A percentile compares a stretch with the other conserved stretches of the same genome.
phyloP scores from a whole-genome alignment of 2,329 filamentous ascomycete species.

The Xylaria polymorpha region DNA sequence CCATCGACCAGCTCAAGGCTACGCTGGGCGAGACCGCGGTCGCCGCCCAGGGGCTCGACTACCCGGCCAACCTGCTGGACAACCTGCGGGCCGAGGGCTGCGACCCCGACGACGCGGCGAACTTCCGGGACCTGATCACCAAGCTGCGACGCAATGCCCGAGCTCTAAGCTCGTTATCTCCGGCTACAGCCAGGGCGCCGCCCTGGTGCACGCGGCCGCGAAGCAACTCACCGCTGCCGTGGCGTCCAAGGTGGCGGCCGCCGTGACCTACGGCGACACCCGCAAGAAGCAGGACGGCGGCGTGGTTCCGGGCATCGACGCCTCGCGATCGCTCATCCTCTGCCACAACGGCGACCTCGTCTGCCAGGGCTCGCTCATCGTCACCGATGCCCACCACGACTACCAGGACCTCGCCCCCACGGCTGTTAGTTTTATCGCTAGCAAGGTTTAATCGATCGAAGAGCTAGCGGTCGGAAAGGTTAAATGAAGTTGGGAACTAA shows the following conservation, averaged over 20 bases:
- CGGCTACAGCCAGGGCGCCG: conserved; percentile 58
- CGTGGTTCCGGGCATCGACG: conserved; percentile 49
- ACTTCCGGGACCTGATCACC: conserved; percentile 50
- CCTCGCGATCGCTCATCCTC: conserved; percentile 54
- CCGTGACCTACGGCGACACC: conserved; percentile 58
- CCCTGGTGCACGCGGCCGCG: conserved; percentile 57
- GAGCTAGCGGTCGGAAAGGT: neutral
- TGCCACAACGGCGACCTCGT: conserved; percentile 64
- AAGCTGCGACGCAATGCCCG: conserved; percentile 54
- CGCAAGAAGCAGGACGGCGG: conserved; percentile 51
- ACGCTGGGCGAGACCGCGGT: conserved; percentile 45
- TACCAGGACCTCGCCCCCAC: conserved; percentile 48
- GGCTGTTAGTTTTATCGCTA: conserved; percentile 36
- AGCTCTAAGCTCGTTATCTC: conserved; percentile 55
- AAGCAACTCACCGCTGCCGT: conserved; percentile 47
- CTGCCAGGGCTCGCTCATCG: conserved; percentile 58
- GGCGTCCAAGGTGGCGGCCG: conserved; percentile 51
- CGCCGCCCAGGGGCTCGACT: conserved; percentile 46
- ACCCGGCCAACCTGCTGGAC: conserved; percentile 42
- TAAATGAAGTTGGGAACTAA: too few relatives aligned
- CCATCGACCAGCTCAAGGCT: conserved; percentile 64
- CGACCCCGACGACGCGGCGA: conserved; percentile 48
- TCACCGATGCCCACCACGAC: conserved; percentile 54
- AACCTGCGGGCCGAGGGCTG: conserved; percentile 49
- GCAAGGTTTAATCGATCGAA: conserved; percentile 24